Base-by-base conservation (phyloP, 495 filamentous ascomycete species). In the Geopyxis carbonaria region DNA sequence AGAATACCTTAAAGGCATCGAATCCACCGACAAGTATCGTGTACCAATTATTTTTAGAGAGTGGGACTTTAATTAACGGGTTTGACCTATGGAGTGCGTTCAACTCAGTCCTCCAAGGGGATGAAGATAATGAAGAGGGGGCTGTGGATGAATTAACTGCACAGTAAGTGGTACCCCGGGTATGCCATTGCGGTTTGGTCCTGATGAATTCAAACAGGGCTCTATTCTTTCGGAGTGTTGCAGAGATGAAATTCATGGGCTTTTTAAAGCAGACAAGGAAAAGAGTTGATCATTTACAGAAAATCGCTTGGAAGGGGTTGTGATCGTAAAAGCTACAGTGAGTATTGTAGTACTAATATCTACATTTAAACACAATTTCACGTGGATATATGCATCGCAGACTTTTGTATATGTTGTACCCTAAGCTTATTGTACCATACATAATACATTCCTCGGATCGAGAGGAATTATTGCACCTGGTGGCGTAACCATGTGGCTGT, bases 71-170 rank as follows among this genome's bases (percentile, higher is more conserved):
- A 32, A 75, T 97, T 50, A 97, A 97, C 55, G 73, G 80, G 4
- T 74, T 74, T 30, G 89, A 97, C 59, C 58, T 97, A 16, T 93
- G 82, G 83, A 71, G 77, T 16, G 83, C 89, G 1, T 95, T 92
- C 56, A 68, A 73, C 43, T 73, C 72, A 4, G 72, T 92, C 6
- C 64, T 86, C 30, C 74, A 75, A 22, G 72, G 70, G 6, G 76
- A 77, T 4, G 63, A 70, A 9, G 43, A 61, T 22, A 65, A 65
- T 25, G 64, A 68, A 43, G 64, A 68, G 38, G 32, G 19, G 10
- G 36, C 18, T 28, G 11, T 44, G 36, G 22, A 53, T 44, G 4
- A 64, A 51, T 50, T 47, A 28, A 45, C 49, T 14, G 50, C 50
- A 22, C 41, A 46, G 40, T 49, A 37, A 44, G 40, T 31, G 10